Evolutionary conservation across 768 basidiomycete species (phyloP), one percentile per base, ranked within the genome.

Genomic region (Chalciporus piperatus): DNA sequence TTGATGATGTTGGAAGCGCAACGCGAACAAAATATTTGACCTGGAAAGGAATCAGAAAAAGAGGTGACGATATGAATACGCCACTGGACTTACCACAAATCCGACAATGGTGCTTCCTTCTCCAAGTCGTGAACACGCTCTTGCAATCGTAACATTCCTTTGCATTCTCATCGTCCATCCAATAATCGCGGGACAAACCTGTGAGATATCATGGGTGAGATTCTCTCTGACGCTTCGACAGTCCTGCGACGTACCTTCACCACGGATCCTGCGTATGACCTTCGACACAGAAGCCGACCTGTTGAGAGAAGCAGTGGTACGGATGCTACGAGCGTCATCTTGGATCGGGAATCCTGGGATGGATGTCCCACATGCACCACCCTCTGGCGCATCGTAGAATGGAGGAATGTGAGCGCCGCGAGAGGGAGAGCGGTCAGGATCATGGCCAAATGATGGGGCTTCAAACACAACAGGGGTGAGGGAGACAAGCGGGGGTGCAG

Each of bases 1-100:
- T 94, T 95, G 69, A 98, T 94, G 59, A 97, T 89, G 61, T 97
- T 96, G 27, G 93, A 95, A 3, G 97, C 94, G 68, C 97, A 99
- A 9, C 93, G 83, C 28, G 92, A 92, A 69, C 97, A 99, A 66
- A 98, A 99, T 66, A 99, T 95, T 69, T 97, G 95, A 28, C 95
- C 95, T 89, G 54, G 38, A 42, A 53, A 27, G n/a, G 40, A 12
- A 3, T 58, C 11, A 49, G 47, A 42, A 45, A 30, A 39, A 33
- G 19, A 6, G 3, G 13, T 4, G 30, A 38, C 10, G 28, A 20
- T 25, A 17, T 4, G 25, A 51, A 33, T 14, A 28, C 25, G 16
- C 40, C 33, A 41, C 17, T 11, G 16, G 47, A 70, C 79, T 50
- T 63, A 88, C 93, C 93, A 64, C 97, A 98, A 68, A 98, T 93